Evolutionary conservation across 495 filamentous ascomycete genomes (phyloP), one percentile per base, ranked within the genome.

Genomic region (Hyphodiscus hymeniophilus): DNA sequence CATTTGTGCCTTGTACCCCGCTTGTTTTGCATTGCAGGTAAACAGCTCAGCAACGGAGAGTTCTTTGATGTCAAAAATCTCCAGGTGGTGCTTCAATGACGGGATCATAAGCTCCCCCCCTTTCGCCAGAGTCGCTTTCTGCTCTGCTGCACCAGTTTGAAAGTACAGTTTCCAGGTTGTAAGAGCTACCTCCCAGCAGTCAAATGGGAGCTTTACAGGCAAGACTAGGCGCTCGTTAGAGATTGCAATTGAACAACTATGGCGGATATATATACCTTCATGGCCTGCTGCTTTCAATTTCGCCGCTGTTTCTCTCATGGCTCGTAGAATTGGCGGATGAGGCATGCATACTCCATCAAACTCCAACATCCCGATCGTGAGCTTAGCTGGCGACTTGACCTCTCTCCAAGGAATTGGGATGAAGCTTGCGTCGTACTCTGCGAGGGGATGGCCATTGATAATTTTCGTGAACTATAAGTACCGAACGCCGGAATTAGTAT

Each of bases 331-430:
- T 23, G 79, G 79, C 0, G 80, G 80, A 15, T 79, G 63, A 1
- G 80, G 80, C 7, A 64, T 66, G 13, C 72, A 69, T 11, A 79
- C 45, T 0, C 79, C 80, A 49, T 84, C 79, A 2, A 63, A 69
- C 3, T 67, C 63, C 1, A 80, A 57, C 0, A 83, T 58, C 3
- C 78, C 80, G 40, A 83, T 64, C 3, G 60, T 67, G 26, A 73
- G 52, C 17, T 63, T 62, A 5, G 10, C 8, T 3, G 3, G 12
- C 16, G 21, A 11, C 13, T 11, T 65, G 15, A 66, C 61, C 39
- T 50, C 23, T 33, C 79, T 66, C 80, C 80, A 85, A 3, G 81
- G 81, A 2, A 85, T 39, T 46, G 80, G 72, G 40, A 72, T 48
- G 0, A 70, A 72, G 15, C 76, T 60, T 0, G 81, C 80, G 60